Evolutionary conservation across 2,329 filamentous ascomycete species (phyloP), one percentile per base, ranked within the genome.

Genomic region (Exserohilum rostratum): DNA sequence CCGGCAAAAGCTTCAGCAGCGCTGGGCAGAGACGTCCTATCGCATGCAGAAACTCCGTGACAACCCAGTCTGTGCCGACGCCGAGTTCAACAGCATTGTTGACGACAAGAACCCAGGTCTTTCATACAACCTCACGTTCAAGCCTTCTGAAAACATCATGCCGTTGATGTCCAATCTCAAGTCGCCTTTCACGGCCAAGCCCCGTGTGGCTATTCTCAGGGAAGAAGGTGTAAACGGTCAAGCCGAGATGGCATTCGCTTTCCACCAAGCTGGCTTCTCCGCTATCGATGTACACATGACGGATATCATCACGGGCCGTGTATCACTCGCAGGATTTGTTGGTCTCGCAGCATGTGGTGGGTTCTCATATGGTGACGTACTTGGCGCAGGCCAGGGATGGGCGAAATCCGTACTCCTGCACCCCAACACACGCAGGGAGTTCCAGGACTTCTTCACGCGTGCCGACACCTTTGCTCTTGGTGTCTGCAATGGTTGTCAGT

Each of bases 401-500:
- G 91, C 95, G 4, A 93, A 96, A 77, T 93, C 90, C 2, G 92
- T 98, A 34, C 84, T 98, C 15, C 85, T 96, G 74, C 91, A 98
- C 77, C 84, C 84, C 20, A 79, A 88, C 53, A 88, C 88, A 37
- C 86, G 92, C 37, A 82, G 83, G 53, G 90, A 93, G 65, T 97
- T 98, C 78, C 81, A 89, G 67, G 77, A 80, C 44, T 98, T 97
- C 83, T 98, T 98, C 79, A 83, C 87, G 62, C 86, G 95, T 27
- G 85, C 87, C 4, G 91, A 97, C 72, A 98, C 95, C 0, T 98
- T 99, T 76, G 83, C 91, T 0, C 83, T 99, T 0, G 95, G 95
- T 66, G 91, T 98, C 30, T 98, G 95, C 83, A 99, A 99, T 74
- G 95, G 95, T 46, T 98, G 95, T 73, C 95, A 99, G 77, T 96